Base-by-base conservation (phyloP, 192 early-diverging fungal genomes). In the Linderina pennispora region DNA sequence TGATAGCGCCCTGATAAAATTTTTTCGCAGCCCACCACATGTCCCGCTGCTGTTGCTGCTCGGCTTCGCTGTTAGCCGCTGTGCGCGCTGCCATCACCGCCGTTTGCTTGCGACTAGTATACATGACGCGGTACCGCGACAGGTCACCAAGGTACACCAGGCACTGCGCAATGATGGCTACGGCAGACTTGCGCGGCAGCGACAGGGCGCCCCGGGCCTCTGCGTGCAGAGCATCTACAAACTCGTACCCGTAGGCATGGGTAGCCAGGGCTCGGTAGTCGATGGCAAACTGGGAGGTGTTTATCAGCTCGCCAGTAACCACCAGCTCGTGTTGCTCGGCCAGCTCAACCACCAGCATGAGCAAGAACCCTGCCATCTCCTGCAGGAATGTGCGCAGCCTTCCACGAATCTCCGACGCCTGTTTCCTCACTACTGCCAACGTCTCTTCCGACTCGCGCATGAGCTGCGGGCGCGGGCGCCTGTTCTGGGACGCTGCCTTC, bases 141-240 rank as follows among this genome's bases (percentile, higher is more conserved):
- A 69, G 43, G 38, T 69, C 66, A 33, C 66, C 66, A 25, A 69
- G 55, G 25, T 69, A 60, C 23, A 55, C 40, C 45, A 69, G 43
- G 23, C 62, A 38, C 34, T 42, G 37, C 7, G 66, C 46, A 9
- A 62, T 36, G 15, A 69, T 49, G 1, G 58, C 58, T 46, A 58
- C 38, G 2, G 66, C 23, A 8, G 66, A 58, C 5, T 53, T 48
- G 44, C 58, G 66, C 24, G 36, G 42, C 18, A 48, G 22, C 15
- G 49, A 46, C 45, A 69, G 54, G 11, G 37, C 36, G 23, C 54
- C 49, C 3, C 62, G 58, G 11, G 62, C 46, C 53, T 69, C 57
- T 2, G 58, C 40, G n/a, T 38, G 42, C 42, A 69, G 48, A 0
- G 42, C 23, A 21, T 53, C 50, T 19, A 54, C 58, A 48, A 62